Evolutionary conservation across 2,329 filamentous ascomycete genomes (phyloP).

Genomic region (Ophiostoma ips): DNA sequence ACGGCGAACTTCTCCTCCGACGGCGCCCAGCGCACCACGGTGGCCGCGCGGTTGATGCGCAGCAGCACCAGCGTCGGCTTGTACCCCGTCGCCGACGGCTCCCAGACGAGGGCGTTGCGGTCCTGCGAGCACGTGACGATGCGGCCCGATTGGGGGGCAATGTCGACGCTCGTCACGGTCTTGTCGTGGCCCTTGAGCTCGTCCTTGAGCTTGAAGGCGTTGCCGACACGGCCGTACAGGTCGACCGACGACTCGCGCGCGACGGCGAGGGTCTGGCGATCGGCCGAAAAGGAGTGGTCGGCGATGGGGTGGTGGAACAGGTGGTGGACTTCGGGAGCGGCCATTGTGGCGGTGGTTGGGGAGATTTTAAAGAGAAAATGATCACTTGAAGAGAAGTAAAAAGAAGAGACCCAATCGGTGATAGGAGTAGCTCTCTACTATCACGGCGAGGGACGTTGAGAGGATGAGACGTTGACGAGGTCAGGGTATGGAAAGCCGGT

Average conservation of each 20-base stretch:
- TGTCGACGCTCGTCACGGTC: conserved; percentile 89
- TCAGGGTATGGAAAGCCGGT: not conserved
- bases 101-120: conserved; percentile 96
- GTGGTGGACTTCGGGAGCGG: conserved; percentile 81
- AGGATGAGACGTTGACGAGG: not conserved
- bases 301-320: conserved; percentile 94
- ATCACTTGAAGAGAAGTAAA: not conserved
- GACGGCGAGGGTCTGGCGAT: conserved; percentile 77
- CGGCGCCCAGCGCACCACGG: conserved; percentile 93
- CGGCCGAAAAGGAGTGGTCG: conserved; percentile 95
- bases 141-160: conserved; percentile 76
- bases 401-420: conserved; percentile 22
- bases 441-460: conserved; percentile 28
- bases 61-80: conserved; percentile 95
- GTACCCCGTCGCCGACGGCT: conserved; percentile 81
- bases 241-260: conserved; percentile 82
- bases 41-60: conserved; percentile 91
- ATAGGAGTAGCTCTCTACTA: conserved; percentile 99
- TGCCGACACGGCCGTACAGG: conserved; percentile 64
- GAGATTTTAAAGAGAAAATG: not conserved
- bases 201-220: conserved; percentile 70
- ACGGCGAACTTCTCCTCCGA: conserved; percentile 97
- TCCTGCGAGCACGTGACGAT: conserved; percentile 98
- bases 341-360: conserved; percentile 32
- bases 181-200: conserved; percentile 96